Evolutionary conservation across 2,329 filamentous ascomycete genomes (phyloP), one percentile per base, ranked within the genome.

Genomic region (Conoideocrella luteorostrata): DNA sequence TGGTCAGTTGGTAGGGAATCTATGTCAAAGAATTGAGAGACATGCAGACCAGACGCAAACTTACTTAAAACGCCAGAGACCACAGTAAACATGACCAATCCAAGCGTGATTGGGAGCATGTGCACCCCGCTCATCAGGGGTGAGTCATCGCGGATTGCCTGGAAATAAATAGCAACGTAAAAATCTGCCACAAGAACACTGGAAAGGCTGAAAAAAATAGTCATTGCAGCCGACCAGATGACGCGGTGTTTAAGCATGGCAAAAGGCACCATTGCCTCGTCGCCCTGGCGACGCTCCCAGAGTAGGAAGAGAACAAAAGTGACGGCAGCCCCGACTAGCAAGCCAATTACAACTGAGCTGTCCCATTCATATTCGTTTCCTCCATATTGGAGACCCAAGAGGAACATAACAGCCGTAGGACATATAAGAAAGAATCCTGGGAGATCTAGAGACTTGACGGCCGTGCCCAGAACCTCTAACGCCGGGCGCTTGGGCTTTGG

Each of bases 221-320:
- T n/a, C n/a, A n/a, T n/a, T n/a, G n/a, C n/a, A n/a, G n/a, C n/a
- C n/a, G 32, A 18, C 17, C 13, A 35, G 9, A 32, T 32, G 29
- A 12, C 11, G 29, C 70, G 63, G 15, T 63, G 57, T 11, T 50
- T 52, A 7, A 74, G 39, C 28, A 77, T 56, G 0, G 65, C 62
- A 4, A 63, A 58, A 0, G 69, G 65, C 2, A 78, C 57, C 62
- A 77, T 72, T 23, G 72, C 71, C 1, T 66, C 56, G 17, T 73
- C 70, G 9, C 68, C 70, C 45, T 52, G 49, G 11, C 54, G 53
- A 44, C 51, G 56, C 35, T 74, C 65, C 66, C 69, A 72, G 7
- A 55, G 28, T 4, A 63, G 12, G 50, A 69, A 73, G 6, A 64
- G 24, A 2, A 61, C 29, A 3, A 62, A 51, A 0, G 60, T 54